Base-by-base conservation (phyloP, 352 stramenopile genomes). In the Vaucheria bursata region DNA sequence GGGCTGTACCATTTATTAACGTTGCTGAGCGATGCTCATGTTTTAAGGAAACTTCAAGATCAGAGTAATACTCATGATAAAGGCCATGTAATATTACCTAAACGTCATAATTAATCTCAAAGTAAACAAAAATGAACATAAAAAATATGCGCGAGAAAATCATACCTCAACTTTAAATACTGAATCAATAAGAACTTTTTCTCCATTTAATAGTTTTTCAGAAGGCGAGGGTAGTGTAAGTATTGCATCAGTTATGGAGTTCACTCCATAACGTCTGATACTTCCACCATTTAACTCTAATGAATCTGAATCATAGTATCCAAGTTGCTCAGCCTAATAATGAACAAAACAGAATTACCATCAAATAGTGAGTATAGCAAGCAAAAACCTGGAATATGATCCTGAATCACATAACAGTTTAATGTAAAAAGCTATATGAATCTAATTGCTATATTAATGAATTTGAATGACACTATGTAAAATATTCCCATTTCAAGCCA, bases 261-360 rank as follows among this genome's bases (percentile, higher is more conserved):
- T 2, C 2, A 34, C 8, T 2, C 53, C 53, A 7, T 8, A 34
- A 31, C 53, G 53, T 8, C 8, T 2, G 2, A 68, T 68, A 34
- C 31, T 68, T 2, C 53, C 53, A 2, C 53, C 53, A 68, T 68
- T 68, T 2, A 68, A 34, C 53, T 68, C 53, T 34, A 68, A 7
- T 31, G 53, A 2, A 7, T 2, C 53, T 2, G 53, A 7, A 34
- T 2, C 8, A 68, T 68, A 7, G 8, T 68, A 34, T 7, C 37
- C 31, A 31, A 68, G 53, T 34, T 34, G 53, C 8, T 7, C 34
- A 2, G 53, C 53, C 53, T 68, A 34, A n/a, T n/a, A n/a, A n/a
- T n/a, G n/a, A n/a, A n/a, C n/a, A n/a, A n/a, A n/a, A n/a, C n/a
- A n/a, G n/a, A n/a, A n/a, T n/a, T n/a, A n/a, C n/a, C n/a, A n/a